These are phyloP conservation scores for Mytilinidion resinicola DNA, from an alignment of 495 filamentous ascomycete species.

Conservation along the genomic window DNA sequence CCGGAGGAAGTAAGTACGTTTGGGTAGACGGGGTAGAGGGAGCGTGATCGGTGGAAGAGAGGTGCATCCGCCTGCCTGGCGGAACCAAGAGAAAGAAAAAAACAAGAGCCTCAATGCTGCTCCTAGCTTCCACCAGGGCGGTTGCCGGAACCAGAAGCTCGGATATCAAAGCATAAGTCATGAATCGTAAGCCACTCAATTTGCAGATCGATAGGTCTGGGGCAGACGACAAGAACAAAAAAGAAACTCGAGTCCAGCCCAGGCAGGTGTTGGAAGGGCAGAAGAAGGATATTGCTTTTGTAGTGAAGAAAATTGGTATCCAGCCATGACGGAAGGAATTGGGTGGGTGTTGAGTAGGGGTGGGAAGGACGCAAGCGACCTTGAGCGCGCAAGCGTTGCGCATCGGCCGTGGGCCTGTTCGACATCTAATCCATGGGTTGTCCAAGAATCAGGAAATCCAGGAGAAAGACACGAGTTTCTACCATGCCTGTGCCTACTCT, in stretches of 20 bases:
- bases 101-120: constrained; percentile 6
- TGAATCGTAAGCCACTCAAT: constrained; percentile 32
- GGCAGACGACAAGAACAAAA: constrained; percentile 19
- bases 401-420: constrained; percentile 2
- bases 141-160: constrained; percentile 19
- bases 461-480: constrained; percentile 1
- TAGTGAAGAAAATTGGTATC: not conserved
- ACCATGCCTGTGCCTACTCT: constrained; percentile 44
- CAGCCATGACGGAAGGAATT: not conserved
- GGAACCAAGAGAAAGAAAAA: constrained; percentile 3
- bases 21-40: too few species aligned
- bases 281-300: constrained; percentile 23
- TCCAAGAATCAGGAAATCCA: constrained; percentile 1
- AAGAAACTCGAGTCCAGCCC: constrained; percentile 11
- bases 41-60: too few species aligned
- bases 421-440: constrained; percentile 1
- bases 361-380: not conserved
- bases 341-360: not conserved
- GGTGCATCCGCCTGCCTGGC: too few species aligned
- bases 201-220: constrained; percentile 20
- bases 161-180: constrained; percentile 31
- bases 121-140: constrained; percentile 7
- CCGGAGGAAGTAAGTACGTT: too few species aligned
- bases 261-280: constrained; percentile 4
- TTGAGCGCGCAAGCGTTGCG: not conserved